These are phyloP conservation scores for Tulasnella sp. DNA, from an alignment of 768 basidiomycete genomes.

Conservation along the genomic window DNA sequence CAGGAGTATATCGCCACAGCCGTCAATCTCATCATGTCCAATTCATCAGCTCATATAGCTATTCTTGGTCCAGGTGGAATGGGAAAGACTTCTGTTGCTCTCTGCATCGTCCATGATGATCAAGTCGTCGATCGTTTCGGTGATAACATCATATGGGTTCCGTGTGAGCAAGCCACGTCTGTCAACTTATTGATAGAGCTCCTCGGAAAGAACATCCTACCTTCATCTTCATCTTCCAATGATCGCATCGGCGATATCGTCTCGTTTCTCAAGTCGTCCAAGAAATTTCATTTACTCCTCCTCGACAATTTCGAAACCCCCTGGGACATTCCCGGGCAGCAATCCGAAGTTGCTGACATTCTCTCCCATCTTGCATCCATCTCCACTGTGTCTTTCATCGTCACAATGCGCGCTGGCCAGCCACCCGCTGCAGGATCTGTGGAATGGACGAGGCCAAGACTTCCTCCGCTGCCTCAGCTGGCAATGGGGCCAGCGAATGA, in stretches of 20 bases:
- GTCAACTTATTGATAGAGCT: background rate
- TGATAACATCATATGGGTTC: background rate
- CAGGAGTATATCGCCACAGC: too few species aligned
- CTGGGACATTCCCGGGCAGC: slow-evolving; percentile 24
- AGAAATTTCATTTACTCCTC: slow-evolving; percentile 25
- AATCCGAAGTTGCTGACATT: slow-evolving; percentile 21
- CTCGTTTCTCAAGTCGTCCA: slow-evolving; percentile 21
- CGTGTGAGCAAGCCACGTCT: background rate
- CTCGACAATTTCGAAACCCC: slow-evolving; percentile 34
- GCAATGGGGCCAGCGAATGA: slow-evolving; percentile 8
- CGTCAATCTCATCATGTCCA: too few species aligned
- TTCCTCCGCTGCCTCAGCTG: background rate
- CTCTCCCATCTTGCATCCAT: slow-evolving; percentile 22
- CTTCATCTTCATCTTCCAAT: slow-evolving; percentile 17
- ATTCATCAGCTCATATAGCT: background rate
- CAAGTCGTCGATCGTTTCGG: background rate
- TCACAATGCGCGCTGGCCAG: slow-evolving; percentile 26
- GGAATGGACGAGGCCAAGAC: slow-evolving; percentile 3
- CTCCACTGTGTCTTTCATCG: slow-evolving; percentile 24
- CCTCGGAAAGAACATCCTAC: background rate
- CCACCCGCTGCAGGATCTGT: slow-evolving; percentile 1
- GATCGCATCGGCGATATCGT: slow-evolving; percentile 20
- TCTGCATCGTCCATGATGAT: background rate
- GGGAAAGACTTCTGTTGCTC: background rate
- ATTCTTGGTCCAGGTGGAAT: background rate